These are phyloP conservation scores for Torrubiella hemipterigena DNA, from an alignment of 2,329 filamentous ascomycete genomes.

Conservation along the genomic window DNA sequence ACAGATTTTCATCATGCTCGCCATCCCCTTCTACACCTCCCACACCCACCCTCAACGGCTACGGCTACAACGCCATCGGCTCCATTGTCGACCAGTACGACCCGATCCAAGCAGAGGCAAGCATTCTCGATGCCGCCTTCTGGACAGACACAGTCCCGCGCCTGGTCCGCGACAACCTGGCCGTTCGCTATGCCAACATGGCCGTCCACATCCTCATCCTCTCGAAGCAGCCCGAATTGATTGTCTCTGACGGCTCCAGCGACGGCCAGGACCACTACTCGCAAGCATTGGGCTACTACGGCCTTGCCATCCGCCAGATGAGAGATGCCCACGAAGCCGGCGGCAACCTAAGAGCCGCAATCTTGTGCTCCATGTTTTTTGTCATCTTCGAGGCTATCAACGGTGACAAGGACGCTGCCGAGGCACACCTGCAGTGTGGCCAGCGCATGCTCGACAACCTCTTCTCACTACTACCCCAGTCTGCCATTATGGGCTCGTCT, in stretches of 20 bases:
- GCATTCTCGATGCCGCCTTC: conserved; percentile 19
- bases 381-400: conserved; percentile 24
- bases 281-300: conserved; percentile 19
- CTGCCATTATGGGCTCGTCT: neutral
- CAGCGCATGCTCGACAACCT: conserved; percentile 23
- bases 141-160: conserved; percentile 22
- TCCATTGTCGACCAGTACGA: neutral
- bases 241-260: conserved; percentile 4
- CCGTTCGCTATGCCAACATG: conserved; percentile 23
- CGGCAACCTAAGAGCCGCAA: conserved; percentile 14
- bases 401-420: conserved; percentile 19
- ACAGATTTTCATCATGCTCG: no score
- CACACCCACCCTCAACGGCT: no score
- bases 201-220: conserved; percentile 22
- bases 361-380: conserved; percentile 24
- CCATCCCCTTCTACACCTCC: no score
- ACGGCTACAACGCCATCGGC: neutral
- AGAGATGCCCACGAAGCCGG: conserved; percentile 9
- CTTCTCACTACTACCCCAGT: conserved; percentile 3
- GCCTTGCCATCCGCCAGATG: conserved; percentile 17
- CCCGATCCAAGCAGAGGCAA: neutral
- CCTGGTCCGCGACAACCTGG: conserved; percentile 18
- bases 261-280: conserved; percentile 15
- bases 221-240: conserved; percentile 10
- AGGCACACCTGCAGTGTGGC: conserved; percentile 23